Evolutionary conservation across 495 filamentous ascomycete genomes (phyloP).

Genomic region (Clavariopsis aquatica): DNA sequence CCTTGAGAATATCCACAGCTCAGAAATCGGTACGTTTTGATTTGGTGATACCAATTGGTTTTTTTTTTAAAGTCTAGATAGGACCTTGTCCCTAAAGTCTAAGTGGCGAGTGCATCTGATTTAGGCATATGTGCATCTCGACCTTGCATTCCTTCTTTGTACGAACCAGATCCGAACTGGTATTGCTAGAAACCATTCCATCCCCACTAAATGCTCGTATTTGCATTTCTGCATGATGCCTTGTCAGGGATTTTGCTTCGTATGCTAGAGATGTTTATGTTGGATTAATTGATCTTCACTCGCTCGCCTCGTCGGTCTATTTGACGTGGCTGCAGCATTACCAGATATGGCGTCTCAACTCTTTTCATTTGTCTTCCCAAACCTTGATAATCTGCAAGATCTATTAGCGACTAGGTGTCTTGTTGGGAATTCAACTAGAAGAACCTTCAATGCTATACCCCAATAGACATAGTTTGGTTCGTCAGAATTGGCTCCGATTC

Average conservation of each 20-base stretch:
- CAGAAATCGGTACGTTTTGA: too few species aligned
- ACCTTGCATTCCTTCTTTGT: neutral
- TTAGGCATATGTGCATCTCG: neutral
- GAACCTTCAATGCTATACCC: too few species aligned
- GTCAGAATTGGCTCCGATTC: too few species aligned
- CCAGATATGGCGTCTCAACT: neutral
- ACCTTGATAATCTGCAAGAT: too few species aligned
- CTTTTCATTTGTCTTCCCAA: too few species aligned
- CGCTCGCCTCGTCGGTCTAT: neutral
- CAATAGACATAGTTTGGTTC: too few species aligned
- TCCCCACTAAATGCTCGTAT: neutral
- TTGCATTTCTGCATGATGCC: neutral
- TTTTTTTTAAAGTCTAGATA: neutral
- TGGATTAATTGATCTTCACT: neutral
- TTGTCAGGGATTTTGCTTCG: neutral
- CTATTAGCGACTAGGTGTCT: too few species aligned
- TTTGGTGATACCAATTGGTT: neutral
- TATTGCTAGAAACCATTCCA: neutral
- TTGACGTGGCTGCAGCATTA: neutral
- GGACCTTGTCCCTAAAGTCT: constrained; percentile 3
- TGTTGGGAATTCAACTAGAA: too few species aligned
- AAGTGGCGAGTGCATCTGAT: neutral
- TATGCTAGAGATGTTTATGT: neutral
- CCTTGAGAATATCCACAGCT: too few species aligned
- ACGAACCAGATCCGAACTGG: neutral